Base-by-base conservation (phyloP, 345 rosid genomes). In the Noccaea bulbosa region DNA sequence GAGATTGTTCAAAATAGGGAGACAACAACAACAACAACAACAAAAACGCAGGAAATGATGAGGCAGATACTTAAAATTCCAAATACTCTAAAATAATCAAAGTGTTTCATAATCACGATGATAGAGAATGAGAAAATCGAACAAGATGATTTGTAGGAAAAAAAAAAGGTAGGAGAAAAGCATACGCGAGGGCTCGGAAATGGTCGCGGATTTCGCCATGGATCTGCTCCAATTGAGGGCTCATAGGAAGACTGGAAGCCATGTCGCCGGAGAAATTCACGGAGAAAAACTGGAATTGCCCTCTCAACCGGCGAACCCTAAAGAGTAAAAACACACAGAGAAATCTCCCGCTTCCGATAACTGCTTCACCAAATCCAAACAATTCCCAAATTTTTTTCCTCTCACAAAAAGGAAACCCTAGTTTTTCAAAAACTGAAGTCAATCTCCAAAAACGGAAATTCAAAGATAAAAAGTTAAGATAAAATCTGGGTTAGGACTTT, bases 211-310 rank as follows among this genome's bases (percentile, higher is more conserved):
- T 93, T 81, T 93, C 95, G 22, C 93, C 97, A 65, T 91, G 96
- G 91, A 89, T 91, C 92, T 89, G 98, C 86, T 93, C 97, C 87
- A 93, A 77, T 82, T 86, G 93, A 67, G 96, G 88, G 62, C 72
- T 83, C 97, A 89, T 87, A 74, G 79, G 93, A 66, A 93, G 77
- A 39, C 83, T 83, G 40, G 76, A 40, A 40, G 93, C 85, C 96
- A 87, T 88, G 16, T 46, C 73, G 72, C 70, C 84, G 75, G 86
- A 72, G 78, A 78, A 51, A 34, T 24, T 55, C 11, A 65, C 75
- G 37, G 62, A 41, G 22, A 3, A 2, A 38, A 69, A 39, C 15
- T 61, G 75, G 71, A 69, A 54, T 35, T 37, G 3, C 1, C 15
- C 22, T n/a, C n/a, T 15, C 11, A 69, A 30, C 59, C 69, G 70